Evolutionary conservation across 257 asterid species (phyloP).

Genomic region (Solanum verrucosum): DNA sequence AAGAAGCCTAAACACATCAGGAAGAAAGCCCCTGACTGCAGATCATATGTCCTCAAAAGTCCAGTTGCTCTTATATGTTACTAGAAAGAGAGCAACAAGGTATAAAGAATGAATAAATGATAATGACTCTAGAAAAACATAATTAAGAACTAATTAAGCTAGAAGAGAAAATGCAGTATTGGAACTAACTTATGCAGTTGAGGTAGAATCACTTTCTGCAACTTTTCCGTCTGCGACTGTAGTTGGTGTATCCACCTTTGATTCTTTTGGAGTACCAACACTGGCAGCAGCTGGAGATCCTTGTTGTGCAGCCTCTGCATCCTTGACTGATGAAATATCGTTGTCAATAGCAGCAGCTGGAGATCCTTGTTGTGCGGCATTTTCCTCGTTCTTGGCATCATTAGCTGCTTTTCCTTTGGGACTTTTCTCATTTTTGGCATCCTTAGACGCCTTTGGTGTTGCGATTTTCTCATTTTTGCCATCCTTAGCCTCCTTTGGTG

Average conservation of each 20-base stretch:
- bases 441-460: conserved; percentile 12
- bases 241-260: conserved; percentile 18
- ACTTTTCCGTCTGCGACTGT: conserved; percentile 12
- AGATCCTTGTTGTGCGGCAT: neutral
- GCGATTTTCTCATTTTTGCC: conserved; percentile 4
- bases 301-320: conserved; percentile 8
- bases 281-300: conserved; percentile 2
- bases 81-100: neutral
- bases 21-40: neutral
- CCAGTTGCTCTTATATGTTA: neutral
- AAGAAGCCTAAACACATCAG: neutral
- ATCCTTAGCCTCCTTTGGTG: conserved; percentile 13
- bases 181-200: conserved; percentile 9
- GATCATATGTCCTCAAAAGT: neutral
- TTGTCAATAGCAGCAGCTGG: conserved; percentile 4
- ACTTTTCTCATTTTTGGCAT: conserved; percentile 5
- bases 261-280: conserved; percentile 14
- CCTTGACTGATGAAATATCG: neutral
- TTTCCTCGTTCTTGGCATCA: conserved; percentile 7
- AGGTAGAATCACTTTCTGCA: conserved; percentile 19
- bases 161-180: neutral
- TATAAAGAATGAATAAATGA: neutral
- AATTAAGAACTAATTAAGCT: neutral
- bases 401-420: neutral
- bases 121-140: neutral